Evolutionary conservation across 2,329 filamentous ascomycete genomes (phyloP).

Genomic region (Zymoseptoria tritici): DNA sequence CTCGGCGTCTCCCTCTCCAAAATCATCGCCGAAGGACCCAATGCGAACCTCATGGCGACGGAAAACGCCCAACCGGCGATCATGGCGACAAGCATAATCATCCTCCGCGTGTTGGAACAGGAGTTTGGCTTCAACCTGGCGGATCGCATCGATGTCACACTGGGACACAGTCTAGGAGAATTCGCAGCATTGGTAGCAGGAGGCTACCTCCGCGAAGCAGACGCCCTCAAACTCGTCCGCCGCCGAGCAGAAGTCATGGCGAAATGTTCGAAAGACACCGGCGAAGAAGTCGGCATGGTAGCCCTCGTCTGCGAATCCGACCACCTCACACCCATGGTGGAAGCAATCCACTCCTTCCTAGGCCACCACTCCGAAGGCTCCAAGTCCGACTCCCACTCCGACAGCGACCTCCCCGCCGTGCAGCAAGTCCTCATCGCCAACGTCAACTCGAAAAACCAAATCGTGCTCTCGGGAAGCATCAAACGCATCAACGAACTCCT

Average conservation of each 20-base stretch:
- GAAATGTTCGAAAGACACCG: conserved; percentile 60
- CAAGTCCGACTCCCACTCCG: conserved; percentile 54
- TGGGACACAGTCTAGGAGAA: conserved; percentile 88
- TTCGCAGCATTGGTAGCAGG: conserved; percentile 85
- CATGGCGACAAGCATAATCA: conserved; percentile 88
- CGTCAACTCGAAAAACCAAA: conserved; percentile 92
- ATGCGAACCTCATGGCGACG: conserved; percentile 68
- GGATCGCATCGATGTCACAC: conserved; percentile 68
- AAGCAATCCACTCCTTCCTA: conserved; percentile 71
- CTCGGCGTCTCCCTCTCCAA: conserved; percentile 68
- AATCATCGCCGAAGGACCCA: conserved; percentile 73
- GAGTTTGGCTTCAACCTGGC: conserved; percentile 71
- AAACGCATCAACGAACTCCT: conserved; percentile 73
- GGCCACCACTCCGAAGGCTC: conserved; percentile 57
- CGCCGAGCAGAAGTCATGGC: conserved; percentile 77
- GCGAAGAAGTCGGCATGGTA: conserved; percentile 83
- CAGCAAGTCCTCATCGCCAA: conserved; percentile 88
- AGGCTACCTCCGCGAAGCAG: conserved; percentile 68
- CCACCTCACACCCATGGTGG: conserved; percentile 62
- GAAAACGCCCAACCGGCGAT: conserved; percentile 90
- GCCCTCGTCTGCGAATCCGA: conserved; percentile 81
- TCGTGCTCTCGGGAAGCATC: conserved; percentile 83
- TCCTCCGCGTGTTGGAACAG: conserved; percentile 75
- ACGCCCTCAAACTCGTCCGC: conserved; percentile 70
- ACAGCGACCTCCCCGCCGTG: conserved; percentile 63